Percentiles rank a stretch among this genome's conserved stretches.
Evolutionary conservation across 2,329 filamentous ascomycete species (phyloP).

Genomic region (Eutypa lata): DNA sequence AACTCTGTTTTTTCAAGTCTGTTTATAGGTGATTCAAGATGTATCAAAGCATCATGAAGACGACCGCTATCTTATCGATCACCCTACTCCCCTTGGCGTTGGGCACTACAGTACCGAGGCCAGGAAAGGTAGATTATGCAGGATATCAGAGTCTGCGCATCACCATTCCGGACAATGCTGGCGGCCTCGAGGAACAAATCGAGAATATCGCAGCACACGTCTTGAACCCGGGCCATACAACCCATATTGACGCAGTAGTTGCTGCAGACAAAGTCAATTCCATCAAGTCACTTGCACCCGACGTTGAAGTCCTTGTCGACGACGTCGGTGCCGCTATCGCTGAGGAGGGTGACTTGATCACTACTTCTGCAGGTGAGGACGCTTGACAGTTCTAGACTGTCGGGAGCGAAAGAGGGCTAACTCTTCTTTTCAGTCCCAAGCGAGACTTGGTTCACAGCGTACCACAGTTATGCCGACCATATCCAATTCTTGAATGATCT

Average conservation of each 20-base stretch:
- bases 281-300: not conserved
- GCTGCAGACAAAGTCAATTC: not conserved
- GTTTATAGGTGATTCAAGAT: not conserved
- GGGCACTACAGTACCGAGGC: not conserved
- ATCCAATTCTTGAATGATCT: slow-evolving; percentile 45
- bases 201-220: not conserved
- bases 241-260: not conserved
- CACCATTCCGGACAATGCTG: not conserved
- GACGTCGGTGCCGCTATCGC: slow-evolving; percentile 30
- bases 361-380: slow-evolving; percentile 22
- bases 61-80: not conserved
- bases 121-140: not conserved
- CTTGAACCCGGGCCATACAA: not conserved
- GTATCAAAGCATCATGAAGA: not conserved
- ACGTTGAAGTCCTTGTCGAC: slow-evolving; percentile 6
- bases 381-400: not conserved
- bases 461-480: slow-evolving; percentile 53
- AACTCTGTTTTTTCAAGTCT: no score
- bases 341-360: slow-evolving; percentile 26
- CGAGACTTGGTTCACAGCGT: slow-evolving; percentile 49
- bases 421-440: slow-evolving; percentile 22
- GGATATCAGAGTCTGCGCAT: slow-evolving; percentile 1
- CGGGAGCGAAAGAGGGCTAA: not conserved
- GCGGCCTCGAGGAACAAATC: not conserved
- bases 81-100: not conserved